Evolutionary conservation across 768 basidiomycete species (phyloP).

Genomic region (Mycena vitilis): DNA sequence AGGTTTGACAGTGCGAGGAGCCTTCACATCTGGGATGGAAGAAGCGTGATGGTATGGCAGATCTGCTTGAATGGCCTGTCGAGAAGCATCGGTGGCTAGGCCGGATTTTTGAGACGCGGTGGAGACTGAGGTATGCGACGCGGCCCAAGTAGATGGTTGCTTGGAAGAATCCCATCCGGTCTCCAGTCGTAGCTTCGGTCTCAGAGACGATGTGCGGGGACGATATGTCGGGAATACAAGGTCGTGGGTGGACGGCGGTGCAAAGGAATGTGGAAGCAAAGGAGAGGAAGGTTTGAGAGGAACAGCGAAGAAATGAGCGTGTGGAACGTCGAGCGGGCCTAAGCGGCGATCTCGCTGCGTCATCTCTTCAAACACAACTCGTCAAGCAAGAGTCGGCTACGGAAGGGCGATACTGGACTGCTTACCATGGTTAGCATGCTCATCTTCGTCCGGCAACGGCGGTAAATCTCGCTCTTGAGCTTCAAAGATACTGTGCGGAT

Average conservation of each 20-base stretch:
- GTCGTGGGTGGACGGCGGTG: slow-evolving; percentile 10
- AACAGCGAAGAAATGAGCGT: not conserved
- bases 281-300: not conserved
- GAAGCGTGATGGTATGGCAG: not conserved
- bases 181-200: slow-evolving; percentile 14
- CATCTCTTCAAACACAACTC: not conserved
- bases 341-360: not conserved
- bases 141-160: not conserved
- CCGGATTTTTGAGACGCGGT: not conserved
- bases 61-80: not conserved
- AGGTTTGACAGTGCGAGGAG: slow-evolving; percentile 1
- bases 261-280: not conserved
- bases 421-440: not conserved
- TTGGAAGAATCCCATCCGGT: slow-evolving; percentile 12
- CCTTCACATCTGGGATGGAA: not conserved
- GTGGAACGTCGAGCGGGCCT: not conserved
- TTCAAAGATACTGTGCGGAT: not conserved
- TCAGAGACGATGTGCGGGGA: not conserved
- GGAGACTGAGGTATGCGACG: not conserved
- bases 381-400: not conserved
- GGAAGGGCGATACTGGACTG: not conserved
- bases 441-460: slow-evolving; percentile 14
- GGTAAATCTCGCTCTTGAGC: slow-evolving; percentile 21
- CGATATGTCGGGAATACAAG: slow-evolving; percentile 9
- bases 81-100: not conserved